These are phyloP conservation scores for Penicillium angulare DNA, from an alignment of 495 filamentous ascomycete species.

Conservation along the genomic window DNA sequence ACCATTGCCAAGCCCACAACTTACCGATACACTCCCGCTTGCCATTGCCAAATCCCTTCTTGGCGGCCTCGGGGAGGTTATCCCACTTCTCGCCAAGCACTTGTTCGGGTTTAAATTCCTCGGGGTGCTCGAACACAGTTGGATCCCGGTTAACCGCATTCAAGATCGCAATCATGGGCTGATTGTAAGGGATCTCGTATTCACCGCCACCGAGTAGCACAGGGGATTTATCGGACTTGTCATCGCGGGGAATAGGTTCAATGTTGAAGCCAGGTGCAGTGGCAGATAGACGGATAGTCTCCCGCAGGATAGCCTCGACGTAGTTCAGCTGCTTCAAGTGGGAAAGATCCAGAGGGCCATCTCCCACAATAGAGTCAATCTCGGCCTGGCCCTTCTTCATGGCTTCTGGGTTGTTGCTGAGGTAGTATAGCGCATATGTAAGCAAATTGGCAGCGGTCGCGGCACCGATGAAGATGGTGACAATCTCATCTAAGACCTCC, in stretches of 20 bases:
- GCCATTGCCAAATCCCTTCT: conserved; percentile 72
- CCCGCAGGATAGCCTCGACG: conserved; percentile 65
- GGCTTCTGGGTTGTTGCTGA: conserved; percentile 36
- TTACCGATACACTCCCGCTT: conserved; percentile 66
- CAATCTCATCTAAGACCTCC: conserved; percentile 66
- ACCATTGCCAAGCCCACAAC: conserved; percentile 64
- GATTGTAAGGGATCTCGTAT: conserved; percentile 60
- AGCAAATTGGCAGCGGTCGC: conserved; percentile 46
- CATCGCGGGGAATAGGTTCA: conserved; percentile 43
- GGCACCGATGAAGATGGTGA: conserved; percentile 48
- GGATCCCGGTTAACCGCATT: conserved; percentile 68
- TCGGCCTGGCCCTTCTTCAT: conserved; percentile 39
- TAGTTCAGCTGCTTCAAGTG: conserved; percentile 68
- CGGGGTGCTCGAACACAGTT: conserved; percentile 60
- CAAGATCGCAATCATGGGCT: conserved; percentile 62
- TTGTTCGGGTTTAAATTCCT: conserved; percentile 65
- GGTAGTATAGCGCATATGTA: conserved; percentile 45
- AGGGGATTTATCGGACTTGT: conserved; percentile 37
- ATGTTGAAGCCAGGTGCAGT: conserved; percentile 65
- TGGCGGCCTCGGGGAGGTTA: conserved; percentile 54
- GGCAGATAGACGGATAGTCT: conserved; percentile 67
- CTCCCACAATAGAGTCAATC: conserved; percentile 39
- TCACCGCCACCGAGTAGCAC: conserved; percentile 59
- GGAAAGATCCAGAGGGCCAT: conserved; percentile 35
- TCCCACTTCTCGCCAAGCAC: conserved; percentile 67